Conservation (phyloP, 495 filamentous ascomycete species). For the Hyaloscypha hepaticicola region DNA sequence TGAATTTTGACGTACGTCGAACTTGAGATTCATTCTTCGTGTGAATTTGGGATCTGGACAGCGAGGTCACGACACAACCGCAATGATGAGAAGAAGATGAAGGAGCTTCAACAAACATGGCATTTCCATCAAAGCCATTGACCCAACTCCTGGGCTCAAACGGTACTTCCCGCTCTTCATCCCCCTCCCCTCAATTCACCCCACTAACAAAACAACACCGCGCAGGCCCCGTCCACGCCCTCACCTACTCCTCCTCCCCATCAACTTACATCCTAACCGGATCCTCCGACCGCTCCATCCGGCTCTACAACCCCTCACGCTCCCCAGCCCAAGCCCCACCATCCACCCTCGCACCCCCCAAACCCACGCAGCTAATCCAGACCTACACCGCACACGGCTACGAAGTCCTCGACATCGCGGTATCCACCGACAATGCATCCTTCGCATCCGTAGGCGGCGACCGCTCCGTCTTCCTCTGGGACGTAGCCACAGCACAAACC, state of each 20-base stretch:
- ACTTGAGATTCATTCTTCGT: background rate
- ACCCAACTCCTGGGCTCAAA: slow-evolving; percentile 33
- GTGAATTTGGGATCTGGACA: too few species aligned
- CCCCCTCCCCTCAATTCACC: background rate
- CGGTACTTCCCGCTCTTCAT: slow-evolving; percentile 17
- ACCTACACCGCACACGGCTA: slow-evolving; percentile 88
- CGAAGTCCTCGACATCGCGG: slow-evolving; percentile 77
- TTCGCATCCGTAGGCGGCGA: slow-evolving; percentile 87
- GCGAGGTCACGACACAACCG: background rate
- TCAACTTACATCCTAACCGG: slow-evolving; percentile 83
- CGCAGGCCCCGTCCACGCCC: slow-evolving; percentile 68
- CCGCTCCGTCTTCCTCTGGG: slow-evolving; percentile 88
- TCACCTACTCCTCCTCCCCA: slow-evolving; percentile 66
- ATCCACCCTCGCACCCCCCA: slow-evolving; percentile 37
- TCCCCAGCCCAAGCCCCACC: slow-evolving; percentile 41
- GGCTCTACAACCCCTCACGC: slow-evolving; percentile 70
- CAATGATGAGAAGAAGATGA: background rate
- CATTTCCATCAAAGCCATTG: slow-evolving; percentile 30
- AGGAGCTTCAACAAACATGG: slow-evolving; percentile 2
- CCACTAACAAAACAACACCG: background rate
- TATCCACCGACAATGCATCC: slow-evolving; percentile 70
- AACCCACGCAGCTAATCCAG: slow-evolving; percentile 63
- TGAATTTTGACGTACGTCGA: background rate
- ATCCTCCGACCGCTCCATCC: slow-evolving; percentile 78
- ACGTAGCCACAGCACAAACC: slow-evolving; percentile 76